Conservation (phyloP, 331 rosid genomes). For the Quercus lobata region DNA sequence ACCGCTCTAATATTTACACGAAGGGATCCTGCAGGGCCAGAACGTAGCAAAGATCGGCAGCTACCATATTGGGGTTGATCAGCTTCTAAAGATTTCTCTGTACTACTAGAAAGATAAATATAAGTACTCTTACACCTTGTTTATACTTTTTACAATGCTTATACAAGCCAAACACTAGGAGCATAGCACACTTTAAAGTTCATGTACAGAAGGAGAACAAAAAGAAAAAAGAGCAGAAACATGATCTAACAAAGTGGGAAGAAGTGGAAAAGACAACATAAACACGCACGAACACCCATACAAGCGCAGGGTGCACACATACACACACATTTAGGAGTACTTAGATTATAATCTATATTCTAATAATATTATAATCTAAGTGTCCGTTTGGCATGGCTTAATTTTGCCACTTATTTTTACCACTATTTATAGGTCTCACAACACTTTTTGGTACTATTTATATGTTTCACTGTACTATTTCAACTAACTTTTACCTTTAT, state of each 20-base stretch:
- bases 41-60: slow-evolving; percentile 79
- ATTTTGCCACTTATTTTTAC: no score
- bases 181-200: neutral
- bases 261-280: neutral
- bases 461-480: accelerated
- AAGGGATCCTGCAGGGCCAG: slow-evolving; percentile 89
- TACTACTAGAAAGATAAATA: slow-evolving; percentile 7
- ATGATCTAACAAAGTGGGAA: neutral
- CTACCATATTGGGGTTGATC: slow-evolving; percentile 58
- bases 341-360: neutral
- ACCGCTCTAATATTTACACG: slow-evolving; percentile 83
- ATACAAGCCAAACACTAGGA: neutral
- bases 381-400: no score
- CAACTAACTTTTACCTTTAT: no score
- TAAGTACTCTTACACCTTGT: neutral
- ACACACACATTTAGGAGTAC: neutral
- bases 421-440: no score
- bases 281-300: neutral
- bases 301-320: neutral
- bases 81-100: slow-evolving; percentile 63
- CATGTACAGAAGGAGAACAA: neutral
- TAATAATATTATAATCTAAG: neutral
- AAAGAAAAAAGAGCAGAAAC: neutral
- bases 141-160: slow-evolving; percentile 7
- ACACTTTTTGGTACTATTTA: no score